Base-by-base conservation (phyloP, 768 basidiomycete species). In the Suillus plorans region DNA sequence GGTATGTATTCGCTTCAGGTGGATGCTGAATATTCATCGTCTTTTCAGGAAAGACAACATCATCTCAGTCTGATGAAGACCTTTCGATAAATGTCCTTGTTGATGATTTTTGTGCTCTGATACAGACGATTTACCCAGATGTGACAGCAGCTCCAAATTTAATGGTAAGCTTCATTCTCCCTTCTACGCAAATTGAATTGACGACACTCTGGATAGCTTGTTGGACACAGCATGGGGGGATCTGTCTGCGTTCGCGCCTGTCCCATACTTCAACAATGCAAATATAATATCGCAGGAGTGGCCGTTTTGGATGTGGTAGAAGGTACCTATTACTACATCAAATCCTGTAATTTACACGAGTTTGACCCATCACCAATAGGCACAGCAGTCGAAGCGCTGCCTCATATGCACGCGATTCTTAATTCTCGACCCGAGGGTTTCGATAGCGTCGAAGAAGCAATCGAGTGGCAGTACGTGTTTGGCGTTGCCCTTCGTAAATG, bases 151-250 rank as follows among this genome's bases (percentile, higher is more conserved):
- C 91, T 6, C 95, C 97, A 1, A 86, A 88, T 0, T 72, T 98
- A 14, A 74, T 98, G 68, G 95, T 96, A 71, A 67, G 86, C 77
- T 28, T 41, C 14, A 37, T 47, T 16, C 25, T 56, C 42, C 36
- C 18, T 25, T 56, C 25, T 18, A 36, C 31, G 59, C 50, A 7
- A 64, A 50, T 63, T 49, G 56, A 28, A 7, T 42, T 8, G 36
- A 49, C 44, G 44, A 47, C 34, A 37, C 36, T 16, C n/a, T 42
- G 9, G 62, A 6, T 60, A 94, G 91, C 84, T 97, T 8, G 84
- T 97, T 10, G 97, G 97, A 0, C 97, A 99, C 73, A 96, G 94
- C 64, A 97, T 99, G 91, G 97, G 97, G 16, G 97, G 96, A 31
- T 89, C 95, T 0, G 95, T 97, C 4, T 85, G 93, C 25, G 86